Base-by-base conservation (phyloP, 305 asterid species). In the Salvia sclarea region DNA sequence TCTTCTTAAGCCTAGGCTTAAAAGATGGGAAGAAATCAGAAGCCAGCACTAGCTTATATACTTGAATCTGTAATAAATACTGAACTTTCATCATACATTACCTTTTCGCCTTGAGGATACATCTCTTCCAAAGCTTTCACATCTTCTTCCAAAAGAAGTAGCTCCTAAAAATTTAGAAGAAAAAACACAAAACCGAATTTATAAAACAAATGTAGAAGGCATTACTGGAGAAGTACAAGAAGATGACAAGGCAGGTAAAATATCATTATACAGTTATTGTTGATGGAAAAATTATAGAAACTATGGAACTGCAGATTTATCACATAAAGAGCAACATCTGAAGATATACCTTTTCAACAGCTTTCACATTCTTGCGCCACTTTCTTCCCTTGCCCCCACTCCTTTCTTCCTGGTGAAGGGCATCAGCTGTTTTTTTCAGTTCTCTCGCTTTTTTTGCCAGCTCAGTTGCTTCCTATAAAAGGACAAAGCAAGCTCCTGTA, bases 71-170 rank as follows among this genome's bases (percentile, higher is more conserved):
- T 48, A 58, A 17, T 54, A 55, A 35, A 24, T 10, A 72, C 70
- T 20, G 62, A 62, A 59, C 47, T 69, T 31, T 66, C 53, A 47
- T 67, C 33, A 50, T 74, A 60, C 50, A 74, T 85, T 67, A 94
- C 99, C 98, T 94, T 81, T 91, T 94, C 99, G 43, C 99, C 99
- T 79, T 94, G 99, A 69, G 99, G 99, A 82, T 94, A 94, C 97
- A 94, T 88, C 86, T 94, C 98, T 79, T 94, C 99, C 72, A 94
- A 81, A 41, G 95, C 88, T 77, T 94, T 91, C 73, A 28, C 95
- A 60, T 94, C 99, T 31, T 91, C 99, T 80, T 94, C 99, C 79
- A 94, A 75, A 69, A 86, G 96, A 74, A 91, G 97, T 64, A 94
- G 56, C 84, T 94, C 99, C 99, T 94, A 81, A 55, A 80, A 57